These are phyloP conservation scores for Trifolium pratense DNA, from an alignment of 306 rosid genomes.

Conservation along the genomic window DNA sequence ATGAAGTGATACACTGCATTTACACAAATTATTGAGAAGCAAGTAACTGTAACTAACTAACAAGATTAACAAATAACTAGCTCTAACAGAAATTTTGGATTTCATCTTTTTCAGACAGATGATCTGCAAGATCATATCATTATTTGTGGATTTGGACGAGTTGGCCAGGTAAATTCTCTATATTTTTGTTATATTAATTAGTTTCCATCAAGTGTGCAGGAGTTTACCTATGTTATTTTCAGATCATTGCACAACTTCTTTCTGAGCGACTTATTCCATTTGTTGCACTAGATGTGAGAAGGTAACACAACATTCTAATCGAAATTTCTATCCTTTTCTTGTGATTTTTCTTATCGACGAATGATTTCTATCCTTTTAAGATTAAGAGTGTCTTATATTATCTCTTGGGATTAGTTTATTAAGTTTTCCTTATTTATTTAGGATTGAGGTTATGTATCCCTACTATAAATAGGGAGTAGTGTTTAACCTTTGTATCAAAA, in stretches of 20 bases:
- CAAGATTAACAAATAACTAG: too few species aligned
- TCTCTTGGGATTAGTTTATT: slow-evolving; percentile 1
- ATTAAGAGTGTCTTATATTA: neutral
- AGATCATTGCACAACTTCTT: slow-evolving; percentile 99
- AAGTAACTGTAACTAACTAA: too few species aligned
- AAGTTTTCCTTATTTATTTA: neutral
- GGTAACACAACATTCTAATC: slow-evolving; percentile 54
- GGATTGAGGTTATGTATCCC: neutral
- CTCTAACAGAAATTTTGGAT: slow-evolving; percentile 29
- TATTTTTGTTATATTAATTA: slow-evolving; percentile 18
- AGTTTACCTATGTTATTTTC: slow-evolving; percentile 45
- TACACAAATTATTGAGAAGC: too few species aligned
- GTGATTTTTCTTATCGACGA: slow-evolving; percentile 22
- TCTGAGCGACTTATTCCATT: slow-evolving; percentile 98
- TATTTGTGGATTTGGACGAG: slow-evolving; percentile 99
- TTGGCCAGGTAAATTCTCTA: slow-evolving; percentile 78
- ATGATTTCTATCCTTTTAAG: slow-evolving; percentile 23
- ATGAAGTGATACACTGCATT: too few species aligned
- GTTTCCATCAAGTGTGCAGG: slow-evolving; percentile 20
- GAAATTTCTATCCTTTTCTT: slow-evolving; percentile 33
- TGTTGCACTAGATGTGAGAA: slow-evolving; percentile 98
- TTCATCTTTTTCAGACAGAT: slow-evolving; percentile 77
- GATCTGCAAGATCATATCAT: slow-evolving; percentile 99
- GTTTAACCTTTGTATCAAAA: neutral
- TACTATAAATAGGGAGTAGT: neutral